A percentile compares a stretch with the other conserved stretches of the same genome.
These are phyloP conservation scores for Schizopora paradoxa DNA, from an alignment of 1,284 basidiomycete genomes.

Conservation along the genomic window DNA sequence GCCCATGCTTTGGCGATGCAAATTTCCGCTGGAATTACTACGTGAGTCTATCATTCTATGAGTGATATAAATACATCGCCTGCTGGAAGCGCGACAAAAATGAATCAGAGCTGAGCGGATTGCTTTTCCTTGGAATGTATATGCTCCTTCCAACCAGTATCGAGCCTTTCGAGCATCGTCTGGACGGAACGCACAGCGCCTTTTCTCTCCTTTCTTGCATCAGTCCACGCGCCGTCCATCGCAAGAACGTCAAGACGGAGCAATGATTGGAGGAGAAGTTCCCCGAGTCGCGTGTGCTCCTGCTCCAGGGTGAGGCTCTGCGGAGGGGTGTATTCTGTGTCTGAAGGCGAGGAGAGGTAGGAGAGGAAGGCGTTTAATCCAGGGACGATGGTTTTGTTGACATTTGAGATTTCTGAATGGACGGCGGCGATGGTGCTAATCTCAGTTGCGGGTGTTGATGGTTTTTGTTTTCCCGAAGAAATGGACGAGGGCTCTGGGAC, in stretches of 20 bases:
- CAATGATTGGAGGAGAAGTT: conserved; percentile 70
- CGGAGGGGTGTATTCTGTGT: conserved; percentile 6
- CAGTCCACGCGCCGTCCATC: conserved; percentile 63
- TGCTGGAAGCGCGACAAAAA: no score
- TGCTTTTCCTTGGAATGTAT: no score
- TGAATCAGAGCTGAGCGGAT: no score
- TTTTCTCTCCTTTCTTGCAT: conserved; percentile 68
- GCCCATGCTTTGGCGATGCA: no score
- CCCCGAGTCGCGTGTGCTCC: conserved; percentile 60
- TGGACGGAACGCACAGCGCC: conserved; percentile 68
- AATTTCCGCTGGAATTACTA: no score
- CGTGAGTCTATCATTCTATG: no score
- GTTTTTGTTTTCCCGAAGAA: conserved; percentile 23
- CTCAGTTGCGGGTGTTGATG: conserved; percentile 40
- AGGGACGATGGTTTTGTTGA: conserved; percentile 48
- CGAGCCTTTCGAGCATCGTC: conserved; percentile 48
- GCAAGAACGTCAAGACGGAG: conserved; percentile 70
- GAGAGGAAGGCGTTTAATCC: conserved; percentile 52
- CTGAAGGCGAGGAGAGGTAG: conserved; percentile 25
- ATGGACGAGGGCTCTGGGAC: conserved; percentile 22
- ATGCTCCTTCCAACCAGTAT: conserved; percentile 41
- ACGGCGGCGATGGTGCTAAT: conserved; percentile 50
- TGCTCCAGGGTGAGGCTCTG: conserved; percentile 13
- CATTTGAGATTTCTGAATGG: conserved; percentile 49
- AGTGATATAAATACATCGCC: no score